A percentile compares a stretch with the other conserved stretches of the same genome.
These are phyloP conservation scores for Chloranthus sessilifolius DNA, from an alignment of 164 flowering plant species.

Conservation along the genomic window DNA sequence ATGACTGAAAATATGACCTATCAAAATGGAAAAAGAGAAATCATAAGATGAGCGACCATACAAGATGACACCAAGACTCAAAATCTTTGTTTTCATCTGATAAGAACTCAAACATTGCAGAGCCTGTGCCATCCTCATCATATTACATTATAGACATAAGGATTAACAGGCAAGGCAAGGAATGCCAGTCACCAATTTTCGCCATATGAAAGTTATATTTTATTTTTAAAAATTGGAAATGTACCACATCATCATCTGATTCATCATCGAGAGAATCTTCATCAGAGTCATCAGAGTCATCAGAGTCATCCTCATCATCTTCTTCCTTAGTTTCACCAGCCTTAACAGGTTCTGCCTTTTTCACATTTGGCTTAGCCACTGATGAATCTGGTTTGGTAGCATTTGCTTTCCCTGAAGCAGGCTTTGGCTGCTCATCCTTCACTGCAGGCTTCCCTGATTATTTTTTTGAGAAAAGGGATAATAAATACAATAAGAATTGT, in stretches of 20 bases:
- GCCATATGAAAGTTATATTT: no score
- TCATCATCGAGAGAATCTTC: slow-evolving; percentile 25
- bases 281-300: slow-evolving; percentile 27
- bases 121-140: slow-evolving; percentile 23
- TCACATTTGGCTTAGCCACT: slow-evolving; percentile 23
- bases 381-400: slow-evolving; percentile 19
- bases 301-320: slow-evolving; percentile 26
- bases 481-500: not conserved
- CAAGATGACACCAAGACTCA: not conserved
- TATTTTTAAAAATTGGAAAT: no score
- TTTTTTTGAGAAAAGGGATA: not conserved
- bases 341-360: slow-evolving; percentile 24
- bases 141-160: no score
- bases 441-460: slow-evolving; percentile 29
- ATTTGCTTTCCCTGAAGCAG: slow-evolving; percentile 17
- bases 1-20: not conserved
- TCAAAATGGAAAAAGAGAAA: no score
- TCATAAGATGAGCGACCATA: no score
- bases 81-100: not conserved
- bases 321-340: slow-evolving; percentile 18
- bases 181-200: no score
- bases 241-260: slow-evolving; percentile 27
- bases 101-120: not conserved
- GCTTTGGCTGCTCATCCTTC: slow-evolving; percentile 17
- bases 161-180: no score